Evolutionary conservation across 2,329 filamentous ascomycete species (phyloP), one percentile per base, ranked within the genome.

Genomic region (Paraphoma sp.): DNA sequence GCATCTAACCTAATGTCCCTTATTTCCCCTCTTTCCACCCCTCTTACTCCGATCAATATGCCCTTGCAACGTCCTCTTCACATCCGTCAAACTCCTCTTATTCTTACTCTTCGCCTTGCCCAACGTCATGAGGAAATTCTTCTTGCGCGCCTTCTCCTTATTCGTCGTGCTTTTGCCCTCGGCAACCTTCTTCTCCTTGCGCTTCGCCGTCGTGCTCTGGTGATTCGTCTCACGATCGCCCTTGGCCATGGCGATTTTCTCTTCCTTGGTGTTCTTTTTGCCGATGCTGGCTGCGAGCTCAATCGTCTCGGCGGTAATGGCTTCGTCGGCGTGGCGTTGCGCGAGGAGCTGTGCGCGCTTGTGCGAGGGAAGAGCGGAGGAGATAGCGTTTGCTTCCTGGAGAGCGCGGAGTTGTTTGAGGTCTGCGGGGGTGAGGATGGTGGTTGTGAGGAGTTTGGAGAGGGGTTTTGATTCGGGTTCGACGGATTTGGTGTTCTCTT

Each of bases 91-190:
- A 85, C 92, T 97, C 72, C 93, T 86, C 88, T 97, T 97, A 72
- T 95, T 90, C 84, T 98, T 99, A 65, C 85, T 86, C 84, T 95
- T 96, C 10, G 95, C 95, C 83, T 99, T 98, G 56, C 94, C 92
- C 57, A 99, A 80, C 40, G 94, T 98, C 95, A 99, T 99, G 70
- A 99, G 76, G 80, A 99, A 96, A 78, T 99, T 99, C 90, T 99
- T 99, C 85, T 92, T 92, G 67, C 94, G 84, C 42, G 91, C 87
- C 86, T 99, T 99, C 83, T 99, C 95, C 81, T 91, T 91, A 80
- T 99, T 99, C 64, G 94, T 98, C 38, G 92, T 93, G 75, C 91
- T 96, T 87, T 98, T 98, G 71, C 95, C 95, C 79, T 93, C 87
- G 1, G 87, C 84, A 69, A 89, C 87, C 85, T 96, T 96, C 84